Percentiles rank a stretch among this genome's conserved stretches.
phyloP scores from a whole-genome alignment of 345 rosid species.

The Eucalyptus curtisii region DNA sequence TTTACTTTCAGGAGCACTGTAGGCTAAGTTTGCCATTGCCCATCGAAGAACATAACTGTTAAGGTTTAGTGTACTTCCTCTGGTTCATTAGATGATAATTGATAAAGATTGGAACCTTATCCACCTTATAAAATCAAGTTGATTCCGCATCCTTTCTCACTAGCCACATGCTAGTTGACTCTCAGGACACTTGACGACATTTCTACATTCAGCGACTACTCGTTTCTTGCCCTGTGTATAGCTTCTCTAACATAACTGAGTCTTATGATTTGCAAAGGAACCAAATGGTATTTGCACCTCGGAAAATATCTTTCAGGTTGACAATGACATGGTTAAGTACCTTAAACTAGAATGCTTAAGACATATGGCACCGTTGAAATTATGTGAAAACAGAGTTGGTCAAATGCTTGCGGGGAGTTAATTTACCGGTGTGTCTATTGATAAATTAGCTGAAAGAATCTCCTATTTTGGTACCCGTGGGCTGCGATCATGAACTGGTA shows the following conservation, averaged over 20 bases:
- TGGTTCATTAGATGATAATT: background rate
- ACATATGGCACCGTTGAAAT: background rate
- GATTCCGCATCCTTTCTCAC: background rate
- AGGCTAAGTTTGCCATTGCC: background rate
- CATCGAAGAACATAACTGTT: background rate
- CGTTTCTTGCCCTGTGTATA: background rate
- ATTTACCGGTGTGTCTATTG: background rate
- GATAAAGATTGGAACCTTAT: background rate
- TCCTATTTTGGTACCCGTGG: background rate
- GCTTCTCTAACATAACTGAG: background rate
- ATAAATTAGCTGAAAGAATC: background rate
- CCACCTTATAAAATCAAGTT: background rate
- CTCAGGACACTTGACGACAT: background rate
- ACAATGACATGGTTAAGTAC: background rate
- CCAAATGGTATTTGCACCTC: background rate
- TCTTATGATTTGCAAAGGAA: background rate
- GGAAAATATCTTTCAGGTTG: background rate
- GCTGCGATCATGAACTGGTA: background rate
- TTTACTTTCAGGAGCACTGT: background rate
- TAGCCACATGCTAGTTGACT: background rate
- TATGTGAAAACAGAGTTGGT: background rate
- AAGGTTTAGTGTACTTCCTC: background rate
- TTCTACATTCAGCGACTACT: background rate
- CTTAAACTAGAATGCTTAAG: background rate
- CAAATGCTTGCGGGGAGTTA: background rate